phyloP scores from a whole-genome alignment of 768 basidiomycete species.

The Termitomyces bulborhizus region DNA sequence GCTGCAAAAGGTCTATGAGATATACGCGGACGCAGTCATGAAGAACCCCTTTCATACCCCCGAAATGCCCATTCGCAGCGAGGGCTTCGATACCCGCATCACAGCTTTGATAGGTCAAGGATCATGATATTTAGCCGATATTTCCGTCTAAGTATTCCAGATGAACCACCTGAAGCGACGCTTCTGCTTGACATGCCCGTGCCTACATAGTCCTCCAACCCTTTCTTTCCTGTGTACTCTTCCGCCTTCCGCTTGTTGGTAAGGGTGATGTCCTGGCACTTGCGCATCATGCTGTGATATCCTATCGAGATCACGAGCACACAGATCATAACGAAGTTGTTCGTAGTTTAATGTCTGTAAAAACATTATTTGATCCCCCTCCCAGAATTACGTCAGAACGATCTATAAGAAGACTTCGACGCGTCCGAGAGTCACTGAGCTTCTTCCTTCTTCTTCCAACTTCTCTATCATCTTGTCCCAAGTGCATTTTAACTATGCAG shows the following conservation, averaged over 20 bases:
- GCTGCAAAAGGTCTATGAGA: slow-evolving; percentile 86
- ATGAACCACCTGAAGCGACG: not conserved
- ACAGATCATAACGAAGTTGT: not conserved
- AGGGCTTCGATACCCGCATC: slow-evolving; percentile 78
- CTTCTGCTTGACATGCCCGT: no score
- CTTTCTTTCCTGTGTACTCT: not conserved
- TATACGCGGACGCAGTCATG: slow-evolving; percentile 93
- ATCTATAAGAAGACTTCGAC: not conserved
- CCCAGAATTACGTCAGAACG: not conserved
- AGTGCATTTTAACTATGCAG: slow-evolving; percentile 21
- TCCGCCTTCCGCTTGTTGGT: not conserved
- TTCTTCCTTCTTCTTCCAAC: not conserved
- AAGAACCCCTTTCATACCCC: slow-evolving; percentile 99
- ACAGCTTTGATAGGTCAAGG: slow-evolving; percentile 47
- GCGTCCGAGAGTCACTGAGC: not conserved
- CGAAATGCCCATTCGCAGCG: slow-evolving; percentile 97
- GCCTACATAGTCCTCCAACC: not conserved
- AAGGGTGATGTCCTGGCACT: not conserved
- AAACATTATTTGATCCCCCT: not conserved
- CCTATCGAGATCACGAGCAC: not conserved
- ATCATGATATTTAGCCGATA: slow-evolving; percentile 6
- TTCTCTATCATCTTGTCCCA: not conserved
- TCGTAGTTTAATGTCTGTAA: not conserved
- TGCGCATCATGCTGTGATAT: no score
- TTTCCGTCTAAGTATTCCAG: not conserved